phyloP scores from a whole-genome alignment of 2,329 filamentous ascomycete genomes.

The Pseudogymnoascus sp. region DNA sequence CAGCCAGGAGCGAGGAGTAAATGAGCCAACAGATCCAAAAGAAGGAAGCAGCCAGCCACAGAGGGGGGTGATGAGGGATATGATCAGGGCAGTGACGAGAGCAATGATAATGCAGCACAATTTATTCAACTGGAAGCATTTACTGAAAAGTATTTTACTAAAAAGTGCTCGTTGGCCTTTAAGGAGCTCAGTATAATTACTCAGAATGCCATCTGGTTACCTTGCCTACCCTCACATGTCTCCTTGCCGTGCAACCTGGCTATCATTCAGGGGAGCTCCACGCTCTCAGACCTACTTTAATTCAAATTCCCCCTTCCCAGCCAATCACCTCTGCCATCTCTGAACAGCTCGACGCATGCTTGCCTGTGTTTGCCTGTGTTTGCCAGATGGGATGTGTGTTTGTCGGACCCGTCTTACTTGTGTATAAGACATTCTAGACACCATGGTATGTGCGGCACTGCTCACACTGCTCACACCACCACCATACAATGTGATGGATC shows the following conservation, averaged over 20 bases:
- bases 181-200: background rate
- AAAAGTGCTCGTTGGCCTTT: background rate
- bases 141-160: background rate
- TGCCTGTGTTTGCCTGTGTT: background rate
- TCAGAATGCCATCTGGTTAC: background rate
- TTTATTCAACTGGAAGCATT: background rate
- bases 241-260: background rate
- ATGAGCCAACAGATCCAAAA: background rate
- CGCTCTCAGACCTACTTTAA: slow-evolving; percentile 3
- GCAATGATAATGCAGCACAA: background rate
- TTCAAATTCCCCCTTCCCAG: background rate
- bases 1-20: background rate
- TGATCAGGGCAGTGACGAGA: background rate
- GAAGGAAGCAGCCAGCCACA: background rate
- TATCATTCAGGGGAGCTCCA: slow-evolving; percentile 3
- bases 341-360: background rate
- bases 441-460: background rate
- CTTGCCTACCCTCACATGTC: background rate
- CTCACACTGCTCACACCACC: background rate
- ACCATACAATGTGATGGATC: background rate
- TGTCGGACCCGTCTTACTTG: background rate
- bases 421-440: background rate
- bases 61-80: background rate
- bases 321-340: background rate
- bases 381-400: background rate